Evolutionary conservation across 1,284 basidiomycete genomes (phyloP), one percentile per base, ranked within the genome.

Genomic region (Entoloma clypeatum): DNA sequence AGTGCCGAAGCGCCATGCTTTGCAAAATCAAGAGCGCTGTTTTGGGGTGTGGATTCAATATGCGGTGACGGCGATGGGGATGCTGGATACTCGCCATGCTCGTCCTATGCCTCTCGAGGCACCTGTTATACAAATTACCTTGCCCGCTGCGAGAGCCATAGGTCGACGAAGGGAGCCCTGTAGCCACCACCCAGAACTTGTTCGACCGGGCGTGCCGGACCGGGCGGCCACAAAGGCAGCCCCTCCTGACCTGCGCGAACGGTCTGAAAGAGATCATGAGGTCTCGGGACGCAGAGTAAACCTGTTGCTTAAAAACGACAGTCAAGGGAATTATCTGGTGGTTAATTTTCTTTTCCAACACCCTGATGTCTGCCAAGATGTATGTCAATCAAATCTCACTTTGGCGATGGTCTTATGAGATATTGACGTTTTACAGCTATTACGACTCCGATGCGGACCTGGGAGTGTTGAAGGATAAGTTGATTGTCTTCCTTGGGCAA

Each of bases 61-160:
- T n/a, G n/a, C n/a, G n/a, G n/a, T n/a, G n/a, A n/a, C n/a, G n/a
- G n/a, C n/a, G n/a, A n/a, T n/a, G 18, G 35, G 30, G 33, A 43
- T 26, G 5, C 9, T 16, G 10, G n/a, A 42, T 11, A 21, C 56
- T 33, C 45, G 67, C 65, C 79, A 82, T n/a, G 79, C 83, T 35
- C 81, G 71, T 13, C 87, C 86, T 42, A 90, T 91, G n/a, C 87
- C 86, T 43, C 81, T 71, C n/a, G 82, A 85, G 13, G 81, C 72
- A 22, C 87, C 86, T 9, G 86, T 89, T 52, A 89, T 81, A 45
- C 77, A 77, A 13, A 86, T 78, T 19, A 86, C 63, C 57, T 86
- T 86, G 54, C 72, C 68, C 9, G 65, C 58, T 9, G 85, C 73
- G 18, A 86, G 65, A 39, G 65, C 56, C 69, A 75, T 75, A 21